Base-by-base conservation (phyloP, 1,284 basidiomycete genomes). In the Trametes hirsuta region DNA sequence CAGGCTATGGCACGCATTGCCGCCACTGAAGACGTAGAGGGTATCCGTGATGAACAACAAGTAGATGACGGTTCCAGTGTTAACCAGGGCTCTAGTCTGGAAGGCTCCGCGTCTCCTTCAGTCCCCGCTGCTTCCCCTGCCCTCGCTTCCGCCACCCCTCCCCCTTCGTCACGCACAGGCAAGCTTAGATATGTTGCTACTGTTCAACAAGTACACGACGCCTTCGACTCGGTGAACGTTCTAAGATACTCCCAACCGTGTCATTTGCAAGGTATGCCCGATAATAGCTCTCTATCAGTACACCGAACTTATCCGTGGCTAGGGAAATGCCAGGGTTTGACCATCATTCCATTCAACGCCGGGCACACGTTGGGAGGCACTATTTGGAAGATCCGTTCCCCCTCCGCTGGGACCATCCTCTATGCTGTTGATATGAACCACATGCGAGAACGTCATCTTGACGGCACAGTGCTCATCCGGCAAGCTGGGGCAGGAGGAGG, bases 391-490 rank as follows among this genome's bases (percentile, higher is more conserved):
- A 91, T 99, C 61, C 90, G 97, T 40, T 98, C 95, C 1, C 96
- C 97, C 1, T 95, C 95, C 0, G 93, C 94, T 8, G 97, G 96
- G 6, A 98, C 97, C 3, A 90, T 99, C 18, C 81, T 99, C 34
- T 97, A 99, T 72, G 97, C 96, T 11, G 93, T 98, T 18, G 89
- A 97, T 68, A 86, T 98, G 80, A 99, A 99, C 73, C 97, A 99
- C 74, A 96, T 95, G 82, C 87, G 89, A 59, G 97, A 99, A 74
- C 87, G 96, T 37, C 97, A 98, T 78, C 80, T 99, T 30, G 96
- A 99, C 66, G 95, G 95, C 40, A 97, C 97, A 3, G 92, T 97
- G 6, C 82, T 95, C 36, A 83, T 93, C 64, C 84, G 87, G 50
- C 83, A 86, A 45, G 83, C 84, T 35, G 82, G 84, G 46, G 68